Evolutionary conservation across 306 rosid species (phyloP).

Genomic region (Rubus idaeus): DNA sequence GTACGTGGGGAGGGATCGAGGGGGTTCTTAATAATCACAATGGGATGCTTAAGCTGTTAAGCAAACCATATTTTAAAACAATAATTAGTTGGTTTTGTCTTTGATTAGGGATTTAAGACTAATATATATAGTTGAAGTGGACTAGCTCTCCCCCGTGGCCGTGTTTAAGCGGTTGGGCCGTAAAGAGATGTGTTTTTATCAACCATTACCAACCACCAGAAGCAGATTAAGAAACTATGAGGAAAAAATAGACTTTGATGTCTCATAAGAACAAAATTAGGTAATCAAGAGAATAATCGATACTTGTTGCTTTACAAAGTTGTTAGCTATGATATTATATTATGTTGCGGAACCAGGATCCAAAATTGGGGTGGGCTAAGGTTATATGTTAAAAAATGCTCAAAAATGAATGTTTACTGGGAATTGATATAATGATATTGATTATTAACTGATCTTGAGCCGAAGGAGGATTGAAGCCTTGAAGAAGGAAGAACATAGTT

Average conservation of each 20-base stretch:
- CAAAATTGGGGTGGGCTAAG: too few relatives aligned
- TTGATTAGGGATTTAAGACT: conserved; percentile 10
- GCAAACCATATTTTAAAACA: conserved; percentile 1
- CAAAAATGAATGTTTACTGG: too few relatives aligned
- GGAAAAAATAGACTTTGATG: not conserved
- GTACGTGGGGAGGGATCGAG: not conserved
- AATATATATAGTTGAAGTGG: conserved; percentile 9
- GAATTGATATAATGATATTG: too few relatives aligned
- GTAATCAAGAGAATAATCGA: not conserved
- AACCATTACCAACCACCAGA: conserved; percentile 26
- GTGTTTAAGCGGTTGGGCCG: conserved; percentile 28
- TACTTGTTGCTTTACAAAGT: not conserved
- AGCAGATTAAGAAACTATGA: conserved; percentile 16
- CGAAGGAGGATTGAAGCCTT: too few relatives aligned
- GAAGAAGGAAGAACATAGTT: too few relatives aligned
- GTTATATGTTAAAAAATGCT: too few relatives aligned
- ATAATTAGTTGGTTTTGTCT: conserved; percentile 12
- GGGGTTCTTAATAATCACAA: not conserved
- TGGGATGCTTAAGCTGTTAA: conserved; percentile 23
- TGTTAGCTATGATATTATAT: too few relatives aligned
- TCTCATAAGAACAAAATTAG: conserved; percentile 1
- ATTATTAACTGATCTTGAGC: too few relatives aligned
- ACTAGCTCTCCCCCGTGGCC: conserved; percentile 2
- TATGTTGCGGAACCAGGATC: too few relatives aligned
- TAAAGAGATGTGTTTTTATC: conserved; percentile 11